A percentile compares a stretch with the other conserved stretches of the same genome.
Evolutionary conservation across 148 eudicot species (phyloP).

Genomic region (Bassia scoparia): DNA sequence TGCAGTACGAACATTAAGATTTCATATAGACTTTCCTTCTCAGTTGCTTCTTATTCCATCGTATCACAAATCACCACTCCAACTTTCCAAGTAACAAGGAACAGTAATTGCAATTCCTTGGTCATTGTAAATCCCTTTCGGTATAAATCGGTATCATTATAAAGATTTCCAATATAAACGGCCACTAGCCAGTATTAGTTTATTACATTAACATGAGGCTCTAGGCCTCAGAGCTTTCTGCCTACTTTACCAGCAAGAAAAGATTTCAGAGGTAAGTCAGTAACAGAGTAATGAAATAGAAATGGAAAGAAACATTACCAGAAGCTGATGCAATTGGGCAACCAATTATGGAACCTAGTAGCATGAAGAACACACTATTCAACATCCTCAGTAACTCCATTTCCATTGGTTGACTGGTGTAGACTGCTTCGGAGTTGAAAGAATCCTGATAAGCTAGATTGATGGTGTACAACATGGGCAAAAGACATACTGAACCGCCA

Average conservation of each 20-base stretch:
- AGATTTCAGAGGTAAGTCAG: not conserved
- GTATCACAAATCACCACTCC: not conserved
- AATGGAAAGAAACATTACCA: slow-evolving; percentile 44
- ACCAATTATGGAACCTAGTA: slow-evolving; percentile 69
- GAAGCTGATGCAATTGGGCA: slow-evolving; percentile 89
- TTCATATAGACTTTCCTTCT: not conserved
- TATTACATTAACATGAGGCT: too few relatives aligned
- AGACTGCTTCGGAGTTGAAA: slow-evolving; percentile 39
- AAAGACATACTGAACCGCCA: slow-evolving; percentile 63
- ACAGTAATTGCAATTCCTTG: not conserved
- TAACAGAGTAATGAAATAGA: not conserved
- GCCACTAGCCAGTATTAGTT: not conserved
- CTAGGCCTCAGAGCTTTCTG: not conserved
- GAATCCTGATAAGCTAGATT: slow-evolving; percentile 66
- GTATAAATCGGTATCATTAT: not conserved
- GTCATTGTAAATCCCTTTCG: not conserved
- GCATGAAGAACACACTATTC: slow-evolving; percentile 55
- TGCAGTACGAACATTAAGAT: not conserved
- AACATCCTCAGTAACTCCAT: slow-evolving; percentile 43
- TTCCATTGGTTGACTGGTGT: slow-evolving; percentile 39
- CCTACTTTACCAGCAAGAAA: not conserved
- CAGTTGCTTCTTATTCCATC: not conserved
- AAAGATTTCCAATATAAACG: not conserved
- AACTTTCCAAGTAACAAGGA: not conserved
- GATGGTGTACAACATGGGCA: slow-evolving; percentile 63